Percentiles rank a stretch among this genome's conserved stretches.
These are phyloP conservation scores for Sporothrix curviconia DNA, from an alignment of 2,329 filamentous ascomycete genomes.

Conservation along the genomic window DNA sequence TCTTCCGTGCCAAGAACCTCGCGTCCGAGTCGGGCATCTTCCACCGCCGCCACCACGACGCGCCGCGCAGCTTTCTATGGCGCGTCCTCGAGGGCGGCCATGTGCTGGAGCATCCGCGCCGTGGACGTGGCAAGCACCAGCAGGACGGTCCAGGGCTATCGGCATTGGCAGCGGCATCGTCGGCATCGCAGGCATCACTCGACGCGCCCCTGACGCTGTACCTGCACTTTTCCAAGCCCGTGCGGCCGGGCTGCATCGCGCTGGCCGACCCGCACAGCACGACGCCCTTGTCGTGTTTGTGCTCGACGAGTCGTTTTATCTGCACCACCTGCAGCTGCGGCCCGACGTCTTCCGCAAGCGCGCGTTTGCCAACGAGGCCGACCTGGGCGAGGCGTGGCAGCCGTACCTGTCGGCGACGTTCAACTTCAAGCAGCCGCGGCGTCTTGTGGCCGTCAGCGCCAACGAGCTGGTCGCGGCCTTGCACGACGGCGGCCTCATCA, in stretches of 20 bases:
- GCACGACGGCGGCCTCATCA: conserved; percentile 69
- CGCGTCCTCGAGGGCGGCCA: conserved; percentile 74
- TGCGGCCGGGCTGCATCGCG: conserved; percentile 71
- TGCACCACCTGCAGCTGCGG: conserved; percentile 78
- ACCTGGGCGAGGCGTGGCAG: conserved; percentile 71
- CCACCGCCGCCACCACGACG: conserved; percentile 67
- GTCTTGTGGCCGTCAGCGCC: conserved; percentile 66
- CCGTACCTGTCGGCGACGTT: conserved; percentile 66
- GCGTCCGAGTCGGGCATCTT: conserved; percentile 77
- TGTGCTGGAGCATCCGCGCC: conserved; percentile 72
- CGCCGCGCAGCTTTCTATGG: conserved; percentile 86
- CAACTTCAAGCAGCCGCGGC: conserved; percentile 70
- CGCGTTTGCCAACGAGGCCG: conserved; percentile 58
- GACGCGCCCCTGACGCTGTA: conserved; percentile 72
- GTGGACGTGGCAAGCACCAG: conserved; percentile 67
- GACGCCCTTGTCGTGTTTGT: conserved; percentile 75
- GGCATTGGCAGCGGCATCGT: too few relatives aligned
- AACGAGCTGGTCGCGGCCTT: conserved; percentile 74
- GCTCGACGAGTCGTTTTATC: conserved; percentile 67
- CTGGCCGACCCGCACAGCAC: conserved; percentile 72
- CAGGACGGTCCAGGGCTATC: conserved; percentile 37
- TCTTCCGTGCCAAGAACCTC: conserved; percentile 66
- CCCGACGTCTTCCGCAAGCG: conserved; percentile 73
- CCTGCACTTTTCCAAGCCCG: conserved; percentile 66
- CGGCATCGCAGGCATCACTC: conserved; percentile 35